phyloP scores from a whole-genome alignment of 441 rosid genomes.

The Croton laevigatus region DNA sequence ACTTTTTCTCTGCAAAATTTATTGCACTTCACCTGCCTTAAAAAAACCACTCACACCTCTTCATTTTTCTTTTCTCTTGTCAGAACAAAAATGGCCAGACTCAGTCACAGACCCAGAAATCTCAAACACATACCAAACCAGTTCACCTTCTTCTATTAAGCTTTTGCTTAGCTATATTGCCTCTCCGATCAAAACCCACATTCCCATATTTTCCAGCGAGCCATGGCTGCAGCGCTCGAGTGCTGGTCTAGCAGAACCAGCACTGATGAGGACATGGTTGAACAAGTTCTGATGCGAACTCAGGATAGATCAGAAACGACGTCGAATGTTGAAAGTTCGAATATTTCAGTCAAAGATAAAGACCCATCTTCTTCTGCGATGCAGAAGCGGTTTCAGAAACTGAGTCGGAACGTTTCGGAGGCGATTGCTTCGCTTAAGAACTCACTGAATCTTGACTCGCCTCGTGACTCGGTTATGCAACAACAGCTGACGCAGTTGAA shows the following conservation, averaged over 20 bases:
- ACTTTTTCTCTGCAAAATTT: background rate
- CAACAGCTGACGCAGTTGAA: slow-evolving; percentile 19
- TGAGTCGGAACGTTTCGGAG: slow-evolving; percentile 80
- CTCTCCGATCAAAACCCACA: background rate
- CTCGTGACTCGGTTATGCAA: slow-evolving; percentile 33
- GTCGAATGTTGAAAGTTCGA: slow-evolving; percentile 1
- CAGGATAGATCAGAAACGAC: slow-evolving; percentile 70
- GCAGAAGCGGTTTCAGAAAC: slow-evolving; percentile 77
- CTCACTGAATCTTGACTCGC: slow-evolving; percentile 74
- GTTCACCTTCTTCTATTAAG: background rate
- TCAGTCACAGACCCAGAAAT: slow-evolving; percentile 8
- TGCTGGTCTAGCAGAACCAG: slow-evolving; percentile 90
- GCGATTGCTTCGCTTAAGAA: slow-evolving; percentile 86
- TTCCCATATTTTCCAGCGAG: background rate
- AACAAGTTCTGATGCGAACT: slow-evolving; percentile 87
- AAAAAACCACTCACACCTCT: background rate
- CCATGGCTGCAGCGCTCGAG: slow-evolving; percentile 87
- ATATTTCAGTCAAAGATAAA: slow-evolving; percentile 37
- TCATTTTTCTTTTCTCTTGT: background rate
- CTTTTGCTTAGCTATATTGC: background rate
- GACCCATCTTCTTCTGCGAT: slow-evolving; percentile 48
- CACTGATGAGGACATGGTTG: slow-evolving; percentile 85
- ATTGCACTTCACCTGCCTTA: slow-evolving; percentile 14
- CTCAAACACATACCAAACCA: background rate
- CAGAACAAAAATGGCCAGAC: slow-evolving; percentile 14